Evolutionary conservation across 2,329 filamentous ascomycete genomes (phyloP).

Genomic region (Fusarium sp.): DNA sequence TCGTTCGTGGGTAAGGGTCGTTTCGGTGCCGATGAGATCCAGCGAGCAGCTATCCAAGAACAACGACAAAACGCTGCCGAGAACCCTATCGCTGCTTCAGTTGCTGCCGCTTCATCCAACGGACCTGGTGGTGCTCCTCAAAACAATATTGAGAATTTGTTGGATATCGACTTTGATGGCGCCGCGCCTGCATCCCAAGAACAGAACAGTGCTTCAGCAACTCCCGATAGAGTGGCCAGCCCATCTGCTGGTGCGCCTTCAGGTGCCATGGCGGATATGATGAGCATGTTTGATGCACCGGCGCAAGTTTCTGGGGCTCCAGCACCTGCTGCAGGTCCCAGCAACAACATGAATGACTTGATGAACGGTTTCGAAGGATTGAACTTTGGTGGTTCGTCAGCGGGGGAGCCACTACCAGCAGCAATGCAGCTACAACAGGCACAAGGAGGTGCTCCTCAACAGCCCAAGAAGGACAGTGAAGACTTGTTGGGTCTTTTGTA

Average conservation of each 20-base stretch:
- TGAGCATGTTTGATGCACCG: slow-evolving; percentile 76
- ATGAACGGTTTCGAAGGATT: slow-evolving; percentile 89
- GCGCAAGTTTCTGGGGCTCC: slow-evolving; percentile 61
- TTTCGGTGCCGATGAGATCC: slow-evolving; percentile 92
- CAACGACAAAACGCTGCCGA: slow-evolving; percentile 91
- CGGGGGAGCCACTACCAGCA: slow-evolving; percentile 71
- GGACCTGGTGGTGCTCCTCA: slow-evolving; percentile 67
- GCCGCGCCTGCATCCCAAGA: slow-evolving; percentile 89
- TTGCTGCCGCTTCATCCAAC: slow-evolving; percentile 74
- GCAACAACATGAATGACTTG: slow-evolving; percentile 82
- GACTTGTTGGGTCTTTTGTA: slow-evolving; percentile 64
- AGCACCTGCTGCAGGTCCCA: slow-evolving; percentile 45
- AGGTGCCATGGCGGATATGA: slow-evolving; percentile 70
- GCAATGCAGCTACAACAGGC: slow-evolving; percentile 63
- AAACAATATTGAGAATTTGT: slow-evolving; percentile 89
- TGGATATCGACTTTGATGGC: slow-evolving; percentile 97
- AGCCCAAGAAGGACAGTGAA: slow-evolving; percentile 67
- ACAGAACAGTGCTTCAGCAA: slow-evolving; percentile 62
- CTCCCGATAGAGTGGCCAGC: slow-evolving; percentile 75
- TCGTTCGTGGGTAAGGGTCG: slow-evolving; percentile 97
- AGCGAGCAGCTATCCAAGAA: slow-evolving; percentile 95
- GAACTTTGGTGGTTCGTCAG: slow-evolving; percentile 70
- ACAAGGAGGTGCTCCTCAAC: slow-evolving; percentile 48
- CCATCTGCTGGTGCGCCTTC: slow-evolving; percentile 59
- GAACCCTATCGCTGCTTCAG: slow-evolving; percentile 91